Conservation (phyloP, 2,329 filamentous ascomycete genomes). For the Endoconidiophora polonica region DNA sequence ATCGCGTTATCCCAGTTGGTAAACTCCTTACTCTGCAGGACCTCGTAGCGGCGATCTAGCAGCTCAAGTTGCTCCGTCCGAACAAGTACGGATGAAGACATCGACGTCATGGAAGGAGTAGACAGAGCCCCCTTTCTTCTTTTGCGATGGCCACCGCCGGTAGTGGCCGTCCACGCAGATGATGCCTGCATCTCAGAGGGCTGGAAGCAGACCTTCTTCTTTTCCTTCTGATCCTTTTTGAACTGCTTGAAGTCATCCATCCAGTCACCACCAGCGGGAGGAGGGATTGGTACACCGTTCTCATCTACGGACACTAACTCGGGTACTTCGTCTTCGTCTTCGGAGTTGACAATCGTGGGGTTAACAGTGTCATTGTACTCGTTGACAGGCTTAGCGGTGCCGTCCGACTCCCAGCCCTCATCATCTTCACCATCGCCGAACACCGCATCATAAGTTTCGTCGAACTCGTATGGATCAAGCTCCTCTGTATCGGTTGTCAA, state of each 20-base stretch:
- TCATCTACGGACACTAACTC: slow-evolving; percentile 35
- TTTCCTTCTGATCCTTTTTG: slow-evolving; percentile 58
- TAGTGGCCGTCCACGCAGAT: slow-evolving; percentile 57
- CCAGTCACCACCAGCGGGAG: slow-evolving; percentile 63
- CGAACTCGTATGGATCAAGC: slow-evolving; percentile 65
- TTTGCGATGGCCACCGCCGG: slow-evolving; percentile 68
- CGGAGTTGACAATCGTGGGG: slow-evolving; percentile 6
- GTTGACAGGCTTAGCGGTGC: slow-evolving; percentile 60
- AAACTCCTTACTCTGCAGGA: slow-evolving; percentile 59
- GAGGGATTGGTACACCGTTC: slow-evolving; percentile 16
- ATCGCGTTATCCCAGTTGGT: slow-evolving; percentile 24
- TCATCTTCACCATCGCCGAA: slow-evolving; percentile 44
- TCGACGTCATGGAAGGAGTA: slow-evolving; percentile 71
- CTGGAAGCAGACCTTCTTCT: slow-evolving; percentile 21
- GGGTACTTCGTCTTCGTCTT: slow-evolving; percentile 24
- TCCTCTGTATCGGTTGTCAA: slow-evolving; percentile 55
- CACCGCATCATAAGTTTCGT: slow-evolving; percentile 38
- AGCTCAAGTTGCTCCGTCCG: slow-evolving; percentile 75
- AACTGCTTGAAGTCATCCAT: slow-evolving; percentile 86
- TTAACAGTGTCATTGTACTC: slow-evolving; percentile 29
- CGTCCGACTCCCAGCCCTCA: slow-evolving; percentile 88
- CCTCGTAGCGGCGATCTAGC: slow-evolving; percentile 82
- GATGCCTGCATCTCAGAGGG: slow-evolving; percentile 52
- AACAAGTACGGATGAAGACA: slow-evolving; percentile 76
- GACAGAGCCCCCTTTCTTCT: slow-evolving; percentile 92